Percentiles rank a stretch among this genome's conserved stretches.
These are phyloP conservation scores for Lyophyllum atratum DNA, from an alignment of 768 basidiomycete species.

Conservation along the genomic window DNA sequence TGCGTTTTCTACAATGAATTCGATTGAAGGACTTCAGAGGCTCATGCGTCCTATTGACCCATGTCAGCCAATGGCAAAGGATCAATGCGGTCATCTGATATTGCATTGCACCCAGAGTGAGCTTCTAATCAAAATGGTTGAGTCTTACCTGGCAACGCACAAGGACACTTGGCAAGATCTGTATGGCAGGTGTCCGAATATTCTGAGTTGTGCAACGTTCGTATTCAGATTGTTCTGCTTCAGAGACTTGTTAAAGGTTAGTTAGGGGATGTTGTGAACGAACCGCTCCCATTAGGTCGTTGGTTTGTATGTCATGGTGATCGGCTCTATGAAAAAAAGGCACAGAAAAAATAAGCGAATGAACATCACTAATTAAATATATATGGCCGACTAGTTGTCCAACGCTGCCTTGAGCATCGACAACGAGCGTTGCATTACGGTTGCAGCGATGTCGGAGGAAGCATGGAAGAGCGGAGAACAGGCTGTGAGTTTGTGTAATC, in stretches of 20 bases:
- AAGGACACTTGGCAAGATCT: too few relatives aligned
- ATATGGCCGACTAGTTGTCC: not conserved
- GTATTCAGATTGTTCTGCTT: not conserved
- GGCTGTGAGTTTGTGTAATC: constrained; percentile 15
- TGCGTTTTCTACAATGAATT: too few relatives aligned
- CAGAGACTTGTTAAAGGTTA: too few relatives aligned
- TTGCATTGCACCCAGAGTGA: too few relatives aligned
- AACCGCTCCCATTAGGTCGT: too few relatives aligned
- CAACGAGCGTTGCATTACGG: not conserved
- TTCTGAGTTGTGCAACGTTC: not conserved
- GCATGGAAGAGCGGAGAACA: constrained; percentile 12
- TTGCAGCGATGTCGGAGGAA: constrained; percentile 3
- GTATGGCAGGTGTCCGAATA: not conserved
- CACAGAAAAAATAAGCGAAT: constrained; percentile 15
- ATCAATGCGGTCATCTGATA: too few relatives aligned
- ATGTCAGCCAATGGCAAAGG: too few relatives aligned
- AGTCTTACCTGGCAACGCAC: too few relatives aligned
- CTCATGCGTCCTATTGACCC: too few relatives aligned
- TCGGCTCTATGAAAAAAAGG: constrained; percentile 8
- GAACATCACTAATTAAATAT: constrained; percentile 14
- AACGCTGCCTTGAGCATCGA: not conserved
- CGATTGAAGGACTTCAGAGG: too few relatives aligned
- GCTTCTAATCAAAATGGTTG: too few relatives aligned
- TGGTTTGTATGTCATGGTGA: not conserved
- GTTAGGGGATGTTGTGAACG: too few relatives aligned